Evolutionary conservation across 495 filamentous ascomycete species (phyloP).

Genomic region (Hypoxylon trugodes): DNA sequence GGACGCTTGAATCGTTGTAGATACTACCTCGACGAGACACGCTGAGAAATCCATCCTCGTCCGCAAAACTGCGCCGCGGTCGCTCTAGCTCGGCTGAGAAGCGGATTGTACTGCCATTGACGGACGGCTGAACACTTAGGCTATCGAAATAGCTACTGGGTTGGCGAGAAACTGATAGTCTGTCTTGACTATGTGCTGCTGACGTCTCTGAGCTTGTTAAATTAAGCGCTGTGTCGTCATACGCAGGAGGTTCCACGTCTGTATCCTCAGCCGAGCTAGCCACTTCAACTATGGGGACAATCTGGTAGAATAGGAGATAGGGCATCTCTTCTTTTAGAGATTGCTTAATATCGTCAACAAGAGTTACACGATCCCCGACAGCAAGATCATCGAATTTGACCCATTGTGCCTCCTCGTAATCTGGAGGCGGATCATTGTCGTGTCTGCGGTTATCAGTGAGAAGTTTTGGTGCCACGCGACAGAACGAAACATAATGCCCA

Average conservation of each 20-base stretch:
- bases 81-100: slow-evolving; percentile 52
- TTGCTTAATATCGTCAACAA: slow-evolving; percentile 79
- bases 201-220: slow-evolving; percentile 28
- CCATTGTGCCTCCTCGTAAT: slow-evolving; percentile 75
- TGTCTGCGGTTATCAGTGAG: slow-evolving; percentile 62
- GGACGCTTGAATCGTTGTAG: slow-evolving; percentile 55
- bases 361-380: slow-evolving; percentile 63
- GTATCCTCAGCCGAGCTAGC: slow-evolving; percentile 62
- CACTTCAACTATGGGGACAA: slow-evolving; percentile 81
- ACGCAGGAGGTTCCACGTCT: slow-evolving; percentile 61
- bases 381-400: slow-evolving; percentile 90
- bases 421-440: slow-evolving; percentile 58
- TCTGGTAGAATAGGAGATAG: slow-evolving; percentile 95
- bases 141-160: slow-evolving; percentile 55
- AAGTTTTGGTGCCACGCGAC: slow-evolving; percentile 70
- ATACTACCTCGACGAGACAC: slow-evolving; percentile 57
- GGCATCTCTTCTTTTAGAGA: slow-evolving; percentile 84
- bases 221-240: slow-evolving; percentile 58
- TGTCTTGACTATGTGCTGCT: slow-evolving; percentile 35
- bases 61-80: slow-evolving; percentile 46
- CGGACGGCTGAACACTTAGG: slow-evolving; percentile 37
- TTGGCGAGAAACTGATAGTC: slow-evolving; percentile 43
- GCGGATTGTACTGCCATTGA: slow-evolving; percentile 50
- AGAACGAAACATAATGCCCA: slow-evolving; percentile 89
- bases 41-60: slow-evolving; percentile 48